phyloP scores from a whole-genome alignment of 257 asterid species.

The Penstemon eatonii region DNA sequence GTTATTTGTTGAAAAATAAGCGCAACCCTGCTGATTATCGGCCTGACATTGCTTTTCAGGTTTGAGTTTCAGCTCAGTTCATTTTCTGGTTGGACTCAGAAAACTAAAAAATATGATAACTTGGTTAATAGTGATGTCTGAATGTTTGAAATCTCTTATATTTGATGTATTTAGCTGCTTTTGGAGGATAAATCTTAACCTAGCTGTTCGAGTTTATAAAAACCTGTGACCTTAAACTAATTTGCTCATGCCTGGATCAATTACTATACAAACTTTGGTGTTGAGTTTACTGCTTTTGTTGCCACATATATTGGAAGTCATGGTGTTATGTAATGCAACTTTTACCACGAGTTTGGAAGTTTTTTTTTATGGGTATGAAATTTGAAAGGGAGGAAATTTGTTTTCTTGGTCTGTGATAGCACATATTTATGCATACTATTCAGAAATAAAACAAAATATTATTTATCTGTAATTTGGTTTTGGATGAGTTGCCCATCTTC shows the following conservation, averaged over 20 bases:
- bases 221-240: not conserved
- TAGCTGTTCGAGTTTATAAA: slow-evolving; percentile 5
- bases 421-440: too few species aligned
- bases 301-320: slow-evolving; percentile 4
- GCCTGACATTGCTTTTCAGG: slow-evolving; percentile 92
- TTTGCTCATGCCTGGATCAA: not conserved
- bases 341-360: not conserved
- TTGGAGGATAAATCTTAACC: not conserved
- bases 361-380: too few species aligned
- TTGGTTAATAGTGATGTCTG: not conserved
- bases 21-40: slow-evolving; percentile 76
- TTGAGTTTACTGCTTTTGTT: not conserved
- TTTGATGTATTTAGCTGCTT: too few species aligned
- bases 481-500: too few species aligned
- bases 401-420: too few species aligned
- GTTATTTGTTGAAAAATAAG: slow-evolving; percentile 53
- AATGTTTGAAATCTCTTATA: not conserved
- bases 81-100: not conserved
- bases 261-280: not conserved
- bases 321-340: not conserved
- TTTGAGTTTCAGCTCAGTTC: slow-evolving; percentile 26
- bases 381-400: too few species aligned
- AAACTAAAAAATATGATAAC: not conserved
- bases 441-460: not conserved
- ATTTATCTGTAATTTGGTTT: not conserved